phyloP scores from a whole-genome alignment of 352 stramenopile species.

The Phytophthora meadii region DNA sequence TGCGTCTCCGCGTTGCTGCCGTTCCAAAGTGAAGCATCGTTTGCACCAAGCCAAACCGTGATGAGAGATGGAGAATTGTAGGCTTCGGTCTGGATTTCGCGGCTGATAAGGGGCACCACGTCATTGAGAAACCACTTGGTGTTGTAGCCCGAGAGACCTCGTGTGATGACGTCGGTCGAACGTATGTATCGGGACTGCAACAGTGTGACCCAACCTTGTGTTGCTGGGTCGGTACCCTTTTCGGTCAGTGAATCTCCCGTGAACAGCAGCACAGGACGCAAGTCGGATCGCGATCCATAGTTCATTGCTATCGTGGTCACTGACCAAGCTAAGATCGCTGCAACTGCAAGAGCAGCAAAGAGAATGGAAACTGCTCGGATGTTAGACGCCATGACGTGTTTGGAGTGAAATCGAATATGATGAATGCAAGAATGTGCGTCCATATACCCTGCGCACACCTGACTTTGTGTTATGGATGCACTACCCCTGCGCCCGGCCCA shows the following conservation, averaged over 20 bases:
- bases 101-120: constrained; percentile 11
- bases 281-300: background rate
- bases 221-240: constrained; percentile 20
- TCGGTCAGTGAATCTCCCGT: constrained; percentile 55
- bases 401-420: constrained; percentile 4
- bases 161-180: constrained; percentile 41
- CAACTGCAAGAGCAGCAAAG: background rate
- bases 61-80: constrained; percentile 16
- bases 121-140: constrained; percentile 47
- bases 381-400: constrained; percentile 1
- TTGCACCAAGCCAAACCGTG: constrained; percentile 19
- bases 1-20: constrained; percentile 19
- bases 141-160: constrained; percentile 43
- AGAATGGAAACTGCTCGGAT: background rate
- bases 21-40: constrained; percentile 17
- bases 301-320: background rate
- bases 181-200: constrained; percentile 40
- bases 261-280: constrained; percentile 29
- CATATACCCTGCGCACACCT: no score
- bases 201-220: constrained; percentile 33
- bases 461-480: no score
- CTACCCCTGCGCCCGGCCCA: no score
- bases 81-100: constrained; percentile 5
- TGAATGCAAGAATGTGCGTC: no score
- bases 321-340: background rate